Percentiles rank a stretch among this genome's conserved stretches.
phyloP scores from a whole-genome alignment of 1,284 basidiomycete species.

The Apiotrichum veenhuisii region DNA sequence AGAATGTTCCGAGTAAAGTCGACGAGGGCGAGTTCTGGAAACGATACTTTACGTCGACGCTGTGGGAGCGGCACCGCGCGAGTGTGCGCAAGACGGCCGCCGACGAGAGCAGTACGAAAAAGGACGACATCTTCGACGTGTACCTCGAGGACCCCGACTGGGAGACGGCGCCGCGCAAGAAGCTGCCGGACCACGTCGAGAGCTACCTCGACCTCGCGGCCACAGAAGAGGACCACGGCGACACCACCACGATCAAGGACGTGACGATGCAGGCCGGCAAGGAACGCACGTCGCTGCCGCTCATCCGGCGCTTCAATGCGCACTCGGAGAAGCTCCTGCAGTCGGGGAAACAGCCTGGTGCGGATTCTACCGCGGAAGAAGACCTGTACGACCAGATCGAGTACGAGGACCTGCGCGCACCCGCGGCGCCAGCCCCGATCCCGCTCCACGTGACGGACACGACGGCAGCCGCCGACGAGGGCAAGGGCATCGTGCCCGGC shows the following conservation, averaged over 20 bases:
- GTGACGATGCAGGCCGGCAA: slow-evolving; percentile 93
- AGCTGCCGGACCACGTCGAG: slow-evolving; percentile 65
- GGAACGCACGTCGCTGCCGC: slow-evolving; percentile 77
- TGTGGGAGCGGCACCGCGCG: slow-evolving; percentile 91
- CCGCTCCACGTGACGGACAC: slow-evolving; percentile 64
- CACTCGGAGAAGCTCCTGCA: slow-evolving; percentile 80
- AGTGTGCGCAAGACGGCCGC: slow-evolving; percentile 64
- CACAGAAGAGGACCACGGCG: slow-evolving; percentile 85
- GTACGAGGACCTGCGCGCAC: slow-evolving; percentile 76
- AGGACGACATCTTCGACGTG: slow-evolving; percentile 90
- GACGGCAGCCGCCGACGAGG: slow-evolving; percentile 14
- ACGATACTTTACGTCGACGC: slow-evolving; percentile 89
- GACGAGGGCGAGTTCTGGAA: slow-evolving; percentile 92
- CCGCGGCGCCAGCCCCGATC: slow-evolving; percentile 63
- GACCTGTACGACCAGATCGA: slow-evolving; percentile 67
- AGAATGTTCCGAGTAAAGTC: slow-evolving; percentile 74
- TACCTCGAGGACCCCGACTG: slow-evolving; percentile 95
- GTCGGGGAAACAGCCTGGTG: slow-evolving; percentile 1
- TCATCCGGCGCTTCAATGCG: slow-evolving; percentile 96
- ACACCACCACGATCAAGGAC: slow-evolving; percentile 82
- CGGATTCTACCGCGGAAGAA: slow-evolving; percentile 2
- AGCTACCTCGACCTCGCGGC: slow-evolving; percentile 80
- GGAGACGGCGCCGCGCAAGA: slow-evolving; percentile 73
- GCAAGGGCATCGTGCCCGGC: slow-evolving; percentile 34
- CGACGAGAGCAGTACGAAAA: slow-evolving; percentile 71